Base-by-base conservation (phyloP, 2,329 filamentous ascomycete species). In the Aspergillus japonicus region DNA sequence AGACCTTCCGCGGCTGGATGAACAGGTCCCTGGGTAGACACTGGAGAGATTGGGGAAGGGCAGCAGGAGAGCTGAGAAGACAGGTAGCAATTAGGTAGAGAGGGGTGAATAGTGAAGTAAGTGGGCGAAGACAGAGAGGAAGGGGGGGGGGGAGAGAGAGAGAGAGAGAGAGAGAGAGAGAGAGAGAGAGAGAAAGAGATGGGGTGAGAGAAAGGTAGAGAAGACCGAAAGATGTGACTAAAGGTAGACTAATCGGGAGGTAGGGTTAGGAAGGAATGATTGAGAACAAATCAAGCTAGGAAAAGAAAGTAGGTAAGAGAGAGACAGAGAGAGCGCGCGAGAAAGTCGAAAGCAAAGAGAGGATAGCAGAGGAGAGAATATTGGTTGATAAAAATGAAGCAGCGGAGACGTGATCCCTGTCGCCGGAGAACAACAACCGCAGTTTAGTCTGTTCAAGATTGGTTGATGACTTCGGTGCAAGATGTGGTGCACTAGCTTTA, bases 341-440 rank as follows among this genome's bases (percentile, higher is more conserved):
- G 42, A 54, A 19, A 53, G 31, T 11, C 5, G 26, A 48, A 50
- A 51, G 47, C 47, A 58, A 54, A 49, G 33, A 33, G 47, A 44
- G 39, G 50, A 48, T 50, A 55, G 21, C 50, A 29, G 50, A 57
- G 26, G 29, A 50, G 48, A 10, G 23, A 50, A 31, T 50, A 50
- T 8, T 50, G 21, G 48, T 50, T 26, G 48, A 31, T 50, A 54
- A 58, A 54, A 54, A 58, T 48, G 47, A 60, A 55, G 59, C 51
- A 48, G 54, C 50, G 50, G 60, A 61, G 59, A 59, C 62, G 57
- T 61, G 61, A 64, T 60, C 60, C 60, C 56, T 64, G 60, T 29
- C 26, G 26, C 56, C 47, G 54, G 54, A 62, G 59, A 61, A 59
- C 61, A 61, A 56, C 51, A 59, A 33, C 54, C 54, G 59, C 51